Base-by-base conservation (phyloP, 1,284 basidiomycete species). In the Heterobasidion irregulare region DNA sequence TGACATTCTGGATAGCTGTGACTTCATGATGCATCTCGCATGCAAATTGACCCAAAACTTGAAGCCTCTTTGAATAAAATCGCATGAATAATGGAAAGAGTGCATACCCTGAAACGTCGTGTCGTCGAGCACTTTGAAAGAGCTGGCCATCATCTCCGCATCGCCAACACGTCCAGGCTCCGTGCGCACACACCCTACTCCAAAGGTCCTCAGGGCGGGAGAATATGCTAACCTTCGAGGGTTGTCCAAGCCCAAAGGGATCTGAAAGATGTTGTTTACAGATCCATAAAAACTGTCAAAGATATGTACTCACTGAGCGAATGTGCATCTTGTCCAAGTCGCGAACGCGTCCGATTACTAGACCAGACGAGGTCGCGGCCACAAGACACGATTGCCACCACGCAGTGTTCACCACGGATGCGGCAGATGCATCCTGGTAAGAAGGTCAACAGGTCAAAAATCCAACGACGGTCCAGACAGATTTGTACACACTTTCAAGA, bases 261-360 rank as follows among this genome's bases (percentile, higher is more conserved):
- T 72, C 90, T 92, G 62, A 10, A 49, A 53, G 26, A 49, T 38
- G 44, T 26, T 26, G 26, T 26, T 26, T 5, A 53, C 34, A 32
- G 45, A 41, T 53, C 18, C 45, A n/a, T 36, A 53, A 19, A 6
- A 8, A 16, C 19, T 16, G 33, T 13, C 51, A 55, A 44, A 55
- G 16, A 19, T n/a, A 52, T n/a, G 19, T 38, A 65, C 79, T 57
- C 65, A 92, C 87, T 35, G 89, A 81, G 58, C 85, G 82, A 43
- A 94, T 84, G 61, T 94, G 89, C 66, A 93, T 77, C 70, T 90
- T 91, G 63, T 90, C 85, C 9, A 92, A 72, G 55, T 85, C 81
- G n/a, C 74, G 73, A 13, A 92, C 74, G 15, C 72, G 74, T 9
- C 87, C 87, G 47, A 94, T 79, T 49, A 79, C 68, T 8, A 94